Evolutionary conservation across 345 rosid species (phyloP), one percentile per base, ranked within the genome.

Genomic region (Gossypium herbaceum): DNA sequence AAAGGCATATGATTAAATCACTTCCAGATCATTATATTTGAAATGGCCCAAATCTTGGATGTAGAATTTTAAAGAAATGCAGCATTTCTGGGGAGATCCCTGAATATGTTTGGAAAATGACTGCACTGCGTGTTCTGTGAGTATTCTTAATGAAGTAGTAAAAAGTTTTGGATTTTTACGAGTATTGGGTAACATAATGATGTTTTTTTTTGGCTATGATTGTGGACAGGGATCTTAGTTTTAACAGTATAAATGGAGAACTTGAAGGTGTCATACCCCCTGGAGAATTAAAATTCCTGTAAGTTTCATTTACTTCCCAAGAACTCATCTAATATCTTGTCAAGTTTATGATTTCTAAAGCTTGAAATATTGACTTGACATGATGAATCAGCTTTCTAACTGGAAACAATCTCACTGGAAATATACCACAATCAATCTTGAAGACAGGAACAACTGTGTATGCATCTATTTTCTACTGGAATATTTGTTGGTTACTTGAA

Each of bases 51-150:
- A 19, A 13, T 51, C 10, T 60, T 9, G 64, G 74, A n/a, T 77
- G 68, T 63, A 84, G 87, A 63, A 45, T 77, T 56, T 41, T 84
- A 79, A 84, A 84, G 77, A 79, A 70, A 59, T 81, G 85, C 62
- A 75, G 58, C 68, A 75, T 84, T 34, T 56, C 54, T 12, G 87
- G 83, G 19, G 73, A 75, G 50, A 67, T 84, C 29, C 87, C 85
- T 43, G 25, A 56, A 34, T 84, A 81, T 25, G 71, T 84, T 13
- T 84, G 85, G 87, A 43, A 11, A 59, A 27, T 78, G 56, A 70
- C 48, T 48, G 16, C 16, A 2, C 73, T 84, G 24, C 64, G 71
- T 25, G 0, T 68, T 13, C 17, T 84, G 87, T 84, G 58, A 81
- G 87, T 78, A 20, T 29, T 13, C 45, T 29, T 2, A 17, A 29